Percentiles rank a stretch among this genome's conserved stretches.
phyloP scores from a whole-genome alignment of 2,329 filamentous ascomycete species.

The Plenodomus lindquistii region DNA sequence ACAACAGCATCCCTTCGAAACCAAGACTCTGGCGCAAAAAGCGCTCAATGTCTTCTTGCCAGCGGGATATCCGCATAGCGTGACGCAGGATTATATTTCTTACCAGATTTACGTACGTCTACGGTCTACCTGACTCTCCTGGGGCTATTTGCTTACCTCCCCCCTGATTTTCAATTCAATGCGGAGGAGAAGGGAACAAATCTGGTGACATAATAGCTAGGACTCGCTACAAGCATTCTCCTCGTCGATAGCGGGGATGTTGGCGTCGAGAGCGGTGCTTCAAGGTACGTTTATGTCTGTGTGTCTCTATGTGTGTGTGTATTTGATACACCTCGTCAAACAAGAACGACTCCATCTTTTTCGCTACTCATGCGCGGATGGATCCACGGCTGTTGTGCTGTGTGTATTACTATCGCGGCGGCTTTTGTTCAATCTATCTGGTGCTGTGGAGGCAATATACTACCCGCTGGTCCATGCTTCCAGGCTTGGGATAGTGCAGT shows the following conservation, averaged over 20 bases:
- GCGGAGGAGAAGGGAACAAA: no score
- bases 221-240: constrained; percentile 86
- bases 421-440: no score
- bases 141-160: neutral
- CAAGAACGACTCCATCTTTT: no score
- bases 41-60: constrained; percentile 78
- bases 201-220: neutral
- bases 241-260: constrained; percentile 75
- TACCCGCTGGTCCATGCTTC: no score
- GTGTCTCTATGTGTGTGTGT: no score
- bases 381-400: no score
- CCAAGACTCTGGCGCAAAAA: constrained; percentile 33
- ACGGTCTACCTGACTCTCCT: neutral
- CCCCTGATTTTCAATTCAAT: neutral
- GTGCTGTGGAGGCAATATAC: no score
- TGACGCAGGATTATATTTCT: constrained; percentile 80
- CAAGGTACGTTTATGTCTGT: constrained; percentile 55
- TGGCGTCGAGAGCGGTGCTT: constrained; percentile 81
- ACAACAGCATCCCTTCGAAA: neutral
- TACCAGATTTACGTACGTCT: constrained; percentile 69
- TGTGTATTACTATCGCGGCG: no score
- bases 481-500: no score
- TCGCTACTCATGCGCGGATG: no score
- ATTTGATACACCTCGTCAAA: no score
- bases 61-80: constrained; percentile 83